Percentiles rank a stretch among this genome's conserved stretches.
phyloP scores from a whole-genome alignment of 371 early-diverging fungal species.

The Rhizomucor miehei region DNA sequence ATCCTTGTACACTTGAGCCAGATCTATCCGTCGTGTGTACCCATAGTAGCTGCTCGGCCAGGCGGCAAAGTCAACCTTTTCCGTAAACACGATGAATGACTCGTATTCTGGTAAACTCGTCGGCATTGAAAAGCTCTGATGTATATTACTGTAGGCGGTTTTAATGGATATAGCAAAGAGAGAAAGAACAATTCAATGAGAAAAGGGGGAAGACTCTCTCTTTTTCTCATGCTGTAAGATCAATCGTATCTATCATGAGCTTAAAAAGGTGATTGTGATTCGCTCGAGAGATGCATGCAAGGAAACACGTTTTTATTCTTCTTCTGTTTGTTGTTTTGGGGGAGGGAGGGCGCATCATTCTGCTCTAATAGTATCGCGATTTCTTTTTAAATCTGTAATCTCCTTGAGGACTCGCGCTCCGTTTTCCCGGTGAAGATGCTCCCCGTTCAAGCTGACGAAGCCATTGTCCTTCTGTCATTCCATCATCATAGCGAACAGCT shows the following conservation, averaged over 20 bases:
- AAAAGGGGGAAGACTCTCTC: background rate
- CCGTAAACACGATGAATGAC: slow-evolving; percentile 8
- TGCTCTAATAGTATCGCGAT: background rate
- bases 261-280: background rate
- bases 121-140: background rate
- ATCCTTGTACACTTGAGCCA: slow-evolving; percentile 18
- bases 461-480: slow-evolving; percentile 94
- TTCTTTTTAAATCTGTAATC: background rate
- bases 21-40: slow-evolving; percentile 17
- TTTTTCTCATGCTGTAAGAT: background rate
- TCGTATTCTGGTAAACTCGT: background rate
- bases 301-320: background rate
- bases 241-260: background rate
- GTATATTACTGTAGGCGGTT: too few relatives aligned
- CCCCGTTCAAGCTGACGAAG: slow-evolving; percentile 23
- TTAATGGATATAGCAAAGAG: too few relatives aligned
- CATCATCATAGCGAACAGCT: slow-evolving; percentile 85
- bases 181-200: background rate
- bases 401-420: slow-evolving; percentile 3
- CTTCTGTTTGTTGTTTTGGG: background rate
- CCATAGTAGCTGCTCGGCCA: slow-evolving; percentile 32
- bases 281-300: background rate
- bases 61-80: slow-evolving; percentile 38
- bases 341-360: background rate
- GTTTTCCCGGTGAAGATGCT: slow-evolving; percentile 4